These are phyloP conservation scores for Tanacetum coccineum DNA, from an alignment of 129 eudicot genomes.

Conservation along the genomic window DNA sequence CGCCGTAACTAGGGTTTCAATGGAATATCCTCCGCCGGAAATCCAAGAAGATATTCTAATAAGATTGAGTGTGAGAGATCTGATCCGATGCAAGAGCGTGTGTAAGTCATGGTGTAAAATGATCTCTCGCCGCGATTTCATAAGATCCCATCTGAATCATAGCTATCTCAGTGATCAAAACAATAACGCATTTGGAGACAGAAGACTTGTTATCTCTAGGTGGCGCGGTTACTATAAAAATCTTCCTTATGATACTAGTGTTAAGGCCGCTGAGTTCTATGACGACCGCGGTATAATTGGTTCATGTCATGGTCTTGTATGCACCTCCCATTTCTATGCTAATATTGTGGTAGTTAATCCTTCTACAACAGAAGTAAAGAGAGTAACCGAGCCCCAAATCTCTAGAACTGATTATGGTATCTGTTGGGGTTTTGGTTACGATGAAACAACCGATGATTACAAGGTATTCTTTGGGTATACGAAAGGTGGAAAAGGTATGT, in stretches of 20 bases:
- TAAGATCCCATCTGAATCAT: background rate
- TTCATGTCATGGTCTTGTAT: background rate
- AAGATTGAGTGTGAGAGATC: background rate
- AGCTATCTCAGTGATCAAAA: background rate
- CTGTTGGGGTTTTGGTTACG: background rate
- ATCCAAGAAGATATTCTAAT: slow-evolving; percentile 1
- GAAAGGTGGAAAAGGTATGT: slow-evolving; percentile 2
- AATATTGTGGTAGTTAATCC: background rate
- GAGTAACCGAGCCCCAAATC: background rate
- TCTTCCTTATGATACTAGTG: too few relatives aligned
- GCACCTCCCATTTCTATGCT: background rate
- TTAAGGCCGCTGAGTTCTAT: background rate
- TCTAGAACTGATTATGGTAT: background rate
- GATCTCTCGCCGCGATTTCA: background rate
- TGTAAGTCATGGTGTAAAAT: background rate
- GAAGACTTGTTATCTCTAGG: background rate
- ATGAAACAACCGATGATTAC: background rate
- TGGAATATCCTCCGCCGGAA: background rate
- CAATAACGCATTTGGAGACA: background rate
- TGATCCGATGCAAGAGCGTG: background rate
- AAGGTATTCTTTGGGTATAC: background rate
- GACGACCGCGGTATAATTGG: background rate
- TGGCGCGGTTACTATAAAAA: too few relatives aligned
- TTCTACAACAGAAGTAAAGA: background rate
- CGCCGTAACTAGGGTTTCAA: slow-evolving; percentile 11